phyloP scores from a whole-genome alignment of 495 filamentous ascomycete species.

The Parmelia sp. region DNA sequence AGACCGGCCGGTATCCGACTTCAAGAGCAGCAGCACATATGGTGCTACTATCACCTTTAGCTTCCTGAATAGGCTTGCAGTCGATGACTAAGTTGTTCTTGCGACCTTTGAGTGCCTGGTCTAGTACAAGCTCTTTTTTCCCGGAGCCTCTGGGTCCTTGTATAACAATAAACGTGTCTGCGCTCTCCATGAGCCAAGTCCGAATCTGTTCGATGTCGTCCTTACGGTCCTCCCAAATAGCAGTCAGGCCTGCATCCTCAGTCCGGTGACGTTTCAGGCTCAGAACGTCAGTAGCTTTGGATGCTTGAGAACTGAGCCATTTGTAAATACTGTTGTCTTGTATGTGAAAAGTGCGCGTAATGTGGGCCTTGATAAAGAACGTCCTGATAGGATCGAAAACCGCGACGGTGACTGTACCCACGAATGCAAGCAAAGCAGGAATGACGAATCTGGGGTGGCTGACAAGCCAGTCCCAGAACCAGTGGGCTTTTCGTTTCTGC shows the following conservation, averaged over 20 bases:
- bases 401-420: conserved; percentile 80
- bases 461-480: conserved; percentile 82
- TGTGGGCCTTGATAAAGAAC: conserved; percentile 82
- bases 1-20: conserved; percentile 89
- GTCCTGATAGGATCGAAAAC: conserved; percentile 90
- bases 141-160: conserved; percentile 89
- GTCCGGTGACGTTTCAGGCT: conserved; percentile 46
- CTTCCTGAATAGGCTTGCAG: conserved; percentile 90
- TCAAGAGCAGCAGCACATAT: conserved; percentile 73
- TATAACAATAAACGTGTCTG: conserved; percentile 88
- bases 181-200: conserved; percentile 79
- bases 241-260: conserved; percentile 65
- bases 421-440: conserved; percentile 67
- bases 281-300: conserved; percentile 55
- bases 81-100: conserved; percentile 83
- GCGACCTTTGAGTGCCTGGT: conserved; percentile 71
- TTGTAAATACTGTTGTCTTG: conserved; percentile 62
- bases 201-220: conserved; percentile 71
- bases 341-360: conserved; percentile 68
- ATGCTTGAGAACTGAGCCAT: conserved; percentile 76
- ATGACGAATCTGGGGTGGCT: conserved; percentile 85
- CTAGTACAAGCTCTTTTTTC: conserved; percentile 78
- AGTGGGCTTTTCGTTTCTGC: conserved; percentile 63
- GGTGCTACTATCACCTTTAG: conserved; percentile 80
- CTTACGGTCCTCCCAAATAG: conserved; percentile 84